Base-by-base conservation (phyloP, 2,329 filamentous ascomycete species). In the Colletotrichum zoysiae region DNA sequence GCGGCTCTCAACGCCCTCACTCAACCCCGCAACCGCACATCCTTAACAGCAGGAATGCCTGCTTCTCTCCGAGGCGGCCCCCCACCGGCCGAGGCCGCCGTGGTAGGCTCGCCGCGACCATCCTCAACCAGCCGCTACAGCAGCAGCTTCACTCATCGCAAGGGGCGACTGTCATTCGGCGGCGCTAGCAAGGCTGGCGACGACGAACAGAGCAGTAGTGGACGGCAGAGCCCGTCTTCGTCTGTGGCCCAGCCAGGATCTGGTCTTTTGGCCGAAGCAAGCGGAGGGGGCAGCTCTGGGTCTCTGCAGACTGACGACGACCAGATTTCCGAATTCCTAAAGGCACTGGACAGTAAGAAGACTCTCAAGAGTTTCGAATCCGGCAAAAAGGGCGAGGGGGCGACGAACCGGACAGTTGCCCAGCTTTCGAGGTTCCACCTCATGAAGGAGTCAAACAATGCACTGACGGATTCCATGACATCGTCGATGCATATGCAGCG, bases 251-350 rank as follows among this genome's bases (percentile, higher is more conserved):
- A 91, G 75, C 94, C 93, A 53, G 93, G 93, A 9, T 97, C 95
- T 2, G 94, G 93, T 2, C 84, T 96, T 38, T 86, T 97, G 62
- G 90, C 93, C 40, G 94, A 92, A 74, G 87, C 87, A 35, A 91
- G 89, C 12, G 90, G 86, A 2, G 91, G 89, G 40, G 85, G 91
- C 79, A 85, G 91, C 86, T 86, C 93, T 78, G 85, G 93, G 7
- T 92, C 90, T 2, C 84, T 91, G 58, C 88, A 90, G 73, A 87
- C 92, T 0, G 95, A 98, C 76, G 95, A 97, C 77, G 94, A 97
- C 76, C 95, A 96, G 74, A 97, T 99, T 51, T 94, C 93, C 0
- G 95, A 97, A 64, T 99, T 98, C 76, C 84, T 99, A 73, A 97
- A 97, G 77, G 88, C 94, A 73, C 86, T 99, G 8, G 95, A 98